Conservation (phyloP, 495 filamentous ascomycete species). For the Hyaloscypha variabilis region DNA sequence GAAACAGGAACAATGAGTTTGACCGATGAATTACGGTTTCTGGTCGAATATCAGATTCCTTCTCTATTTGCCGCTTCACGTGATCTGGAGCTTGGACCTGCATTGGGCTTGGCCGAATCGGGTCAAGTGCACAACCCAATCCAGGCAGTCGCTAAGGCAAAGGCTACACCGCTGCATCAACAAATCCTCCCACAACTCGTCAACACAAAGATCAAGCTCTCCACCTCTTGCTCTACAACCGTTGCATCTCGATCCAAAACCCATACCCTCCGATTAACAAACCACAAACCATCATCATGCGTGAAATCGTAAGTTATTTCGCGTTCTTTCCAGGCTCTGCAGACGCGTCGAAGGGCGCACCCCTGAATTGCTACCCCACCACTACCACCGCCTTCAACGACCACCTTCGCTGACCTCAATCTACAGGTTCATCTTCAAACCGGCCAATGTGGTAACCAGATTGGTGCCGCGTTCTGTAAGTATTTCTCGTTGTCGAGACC, state of each 20-base stretch:
- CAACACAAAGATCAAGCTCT: constrained; percentile 31
- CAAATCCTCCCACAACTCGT: constrained; percentile 24
- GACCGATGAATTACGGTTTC: neutral
- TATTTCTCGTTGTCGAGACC: constrained; percentile 30
- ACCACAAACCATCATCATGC: constrained; percentile 64
- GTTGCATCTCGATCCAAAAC: constrained; percentile 32
- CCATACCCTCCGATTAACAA: constrained; percentile 29
- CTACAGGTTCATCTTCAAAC: constrained; percentile 95
- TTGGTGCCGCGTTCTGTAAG: constrained; percentile 98
- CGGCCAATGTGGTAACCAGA: constrained; percentile 99
- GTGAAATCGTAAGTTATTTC: constrained; percentile 81
- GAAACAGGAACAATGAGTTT: neutral
- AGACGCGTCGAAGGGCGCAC: constrained; percentile 36
- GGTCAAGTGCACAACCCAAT: neutral
- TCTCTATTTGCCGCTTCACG: neutral
- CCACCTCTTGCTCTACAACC: constrained; percentile 35
- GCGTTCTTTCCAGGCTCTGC: constrained; percentile 15
- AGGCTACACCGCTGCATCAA: constrained; percentile 16
- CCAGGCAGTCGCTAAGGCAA: constrained; percentile 12
- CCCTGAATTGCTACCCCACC: constrained; percentile 48
- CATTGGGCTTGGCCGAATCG: neutral
- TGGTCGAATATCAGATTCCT: constrained; percentile 1
- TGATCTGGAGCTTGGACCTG: neutral
- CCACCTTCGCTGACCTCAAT: constrained; percentile 36
- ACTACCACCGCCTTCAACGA: constrained; percentile 40